Conservation (phyloP, 176 grass and related monocot species). For the Carex parvula region DNA sequence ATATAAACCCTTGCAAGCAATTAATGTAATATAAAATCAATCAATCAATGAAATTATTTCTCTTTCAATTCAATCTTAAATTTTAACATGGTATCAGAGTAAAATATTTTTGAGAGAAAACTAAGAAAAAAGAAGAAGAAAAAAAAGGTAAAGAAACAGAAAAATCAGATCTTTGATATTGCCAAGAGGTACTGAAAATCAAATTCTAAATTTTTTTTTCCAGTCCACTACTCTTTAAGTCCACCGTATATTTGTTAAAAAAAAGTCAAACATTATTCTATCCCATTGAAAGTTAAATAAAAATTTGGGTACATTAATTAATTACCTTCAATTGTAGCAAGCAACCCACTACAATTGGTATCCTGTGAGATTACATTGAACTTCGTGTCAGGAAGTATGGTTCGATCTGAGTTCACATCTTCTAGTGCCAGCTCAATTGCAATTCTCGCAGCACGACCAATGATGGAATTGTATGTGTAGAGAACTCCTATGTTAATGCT, state of each 20-base stretch:
- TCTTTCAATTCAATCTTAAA: no score
- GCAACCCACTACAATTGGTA: conserved; percentile 83
- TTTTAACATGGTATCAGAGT: no score
- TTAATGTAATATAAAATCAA: no score
- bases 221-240: neutral
- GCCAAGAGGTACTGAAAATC: no score
- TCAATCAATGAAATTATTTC: no score
- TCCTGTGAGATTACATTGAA: conserved; percentile 57
- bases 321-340: conserved; percentile 65
- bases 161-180: no score
- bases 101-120: no score
- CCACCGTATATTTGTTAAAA: neutral
- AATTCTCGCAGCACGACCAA: conserved; percentile 56
- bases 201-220: neutral
- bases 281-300: neutral
- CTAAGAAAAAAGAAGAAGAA: no score
- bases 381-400: conserved; percentile 49
- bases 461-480: conserved; percentile 70
- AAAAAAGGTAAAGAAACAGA: no score
- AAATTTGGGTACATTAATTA: neutral
- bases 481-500: conserved; percentile 47
- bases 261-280: neutral
- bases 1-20: no score
- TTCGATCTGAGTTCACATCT: conserved; percentile 63
- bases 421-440: conserved; percentile 67